Base-by-base conservation (phyloP, 2,329 filamentous ascomycete genomes). In the Fusarium sp. region DNA sequence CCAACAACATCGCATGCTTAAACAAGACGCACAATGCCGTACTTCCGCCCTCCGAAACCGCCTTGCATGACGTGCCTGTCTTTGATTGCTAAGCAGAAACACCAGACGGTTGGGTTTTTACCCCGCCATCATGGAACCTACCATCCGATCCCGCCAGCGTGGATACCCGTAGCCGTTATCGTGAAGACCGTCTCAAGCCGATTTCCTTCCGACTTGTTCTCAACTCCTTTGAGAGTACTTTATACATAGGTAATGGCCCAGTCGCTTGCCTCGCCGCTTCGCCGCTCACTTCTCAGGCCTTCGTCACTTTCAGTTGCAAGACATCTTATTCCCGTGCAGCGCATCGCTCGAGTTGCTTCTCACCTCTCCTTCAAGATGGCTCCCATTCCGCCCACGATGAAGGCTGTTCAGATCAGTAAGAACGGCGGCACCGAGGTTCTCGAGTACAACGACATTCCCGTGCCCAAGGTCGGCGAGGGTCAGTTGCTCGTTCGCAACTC, bases 401-500 rank as follows among this genome's bases (percentile, higher is more conserved):
- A 87, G 45, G 93, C 94, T 62, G 84, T 89, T 34, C 91, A 92
- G 62, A 91, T 89, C 31, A 90, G 92, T 14, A 89, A 91, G 72
- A 83, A 87, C 52, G 90, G 91, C 75, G 93, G 93, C 77, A 86
- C 89, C 57, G 90, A 94, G 68, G 95, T 93, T 77, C 87, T 95
- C 14, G 85, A 94, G 78, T 91, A 92, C 83, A 92, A 88, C 78
- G 90, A 94, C 79, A 81, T 94, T 5, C 91, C 82, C 20, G 89
- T 97, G 1, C 94, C 94, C 0, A 84, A 87, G 59, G 89, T 89
- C 3, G 85, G 89, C 38, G 89, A 92, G n/a, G 92, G 91, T 67
- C 88, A 97, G 75, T 83, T 98, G 24, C 89, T 98, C 5, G 89
- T 98, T 67, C 93, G 92, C 83, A 97, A 97, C 83, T 90, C 92